Evolutionary conservation across 139 green algal genomes (phyloP), one percentile per base, ranked within the genome.

Genomic region (Edaphochlamys debaryana): DNA sequence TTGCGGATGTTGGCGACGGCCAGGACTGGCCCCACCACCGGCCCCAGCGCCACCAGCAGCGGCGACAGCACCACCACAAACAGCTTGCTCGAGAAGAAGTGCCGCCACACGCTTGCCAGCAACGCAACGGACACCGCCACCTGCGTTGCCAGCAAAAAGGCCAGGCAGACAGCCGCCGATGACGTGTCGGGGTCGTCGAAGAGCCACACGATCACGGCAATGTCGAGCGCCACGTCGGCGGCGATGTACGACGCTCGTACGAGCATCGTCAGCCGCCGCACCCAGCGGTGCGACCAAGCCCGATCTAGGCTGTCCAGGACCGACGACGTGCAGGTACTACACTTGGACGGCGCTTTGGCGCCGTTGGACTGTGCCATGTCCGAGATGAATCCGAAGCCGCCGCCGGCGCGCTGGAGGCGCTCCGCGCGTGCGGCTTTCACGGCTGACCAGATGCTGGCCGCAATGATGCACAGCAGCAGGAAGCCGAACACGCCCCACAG

Each of bases 1-100:
- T 90, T 88, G 64, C 69, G 52, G 15, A 84, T 67, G 56, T 90
- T 86, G 62, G 77, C 84, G 34, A 84, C 29, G 3, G 87, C 87
- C 56, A 90, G 48, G 25, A 88, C 20, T 4, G 87, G 87, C 22
- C 75, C 82, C 34, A 86, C 27, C 56, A 84, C 56, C 17, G 87
- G 87, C 45, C 68, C 78, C 38, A 82, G 1, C 22, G 70, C 70
- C 63, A 90, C 32, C 80, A 90, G 54, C 45, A 75, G 37, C 29
- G 79, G 79, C 45, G 54, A 58, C 15, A 74, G 4, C 25, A 73
- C 19, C 42, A 79, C 36, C 62, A 76, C 60, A 15, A 41, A 13
- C 38, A 58, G 71, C 15, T n/a, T 11, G 75, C 68, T 86, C 64
- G 66, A 19, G 52, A 87, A 87, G 32, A 80, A n/a, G 45, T 79